Evolutionary conservation across 805 yeast genomes (phyloP).

Genomic region (Sungouiella thailandica): DNA sequence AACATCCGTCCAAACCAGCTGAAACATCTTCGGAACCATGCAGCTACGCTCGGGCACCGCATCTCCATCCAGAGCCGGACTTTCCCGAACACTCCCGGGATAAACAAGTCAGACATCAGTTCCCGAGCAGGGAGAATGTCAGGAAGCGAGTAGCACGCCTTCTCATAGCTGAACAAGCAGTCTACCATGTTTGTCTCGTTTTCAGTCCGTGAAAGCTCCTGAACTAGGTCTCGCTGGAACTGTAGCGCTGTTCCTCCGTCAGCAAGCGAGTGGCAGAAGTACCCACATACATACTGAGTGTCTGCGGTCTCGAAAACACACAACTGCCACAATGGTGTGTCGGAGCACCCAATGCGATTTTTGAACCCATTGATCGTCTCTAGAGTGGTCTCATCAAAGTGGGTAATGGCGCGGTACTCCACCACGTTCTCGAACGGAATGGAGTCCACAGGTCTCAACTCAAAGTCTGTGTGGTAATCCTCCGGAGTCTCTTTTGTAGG

Average conservation of each 20-base stretch:
- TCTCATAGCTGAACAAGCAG: conserved; percentile 4
- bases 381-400: conserved; percentile 12
- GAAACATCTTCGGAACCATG: neutral
- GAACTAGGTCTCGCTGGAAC: conserved; percentile 8
- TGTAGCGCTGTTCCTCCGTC: conserved; percentile 10
- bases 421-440: conserved; percentile 21
- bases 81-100: conserved; percentile 1
- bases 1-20: neutral
- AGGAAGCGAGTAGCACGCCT: conserved; percentile 2
- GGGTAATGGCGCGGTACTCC: conserved; percentile 5
- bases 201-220: conserved; percentile 6
- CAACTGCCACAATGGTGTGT: conserved; percentile 20
- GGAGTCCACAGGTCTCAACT: conserved; percentile 11
- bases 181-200: conserved; percentile 1
- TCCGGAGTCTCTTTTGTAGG: conserved; percentile 2
- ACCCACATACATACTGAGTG: conserved; percentile 4
- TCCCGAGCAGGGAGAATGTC: conserved; percentile 7
- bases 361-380: conserved; percentile 7
- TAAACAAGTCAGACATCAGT: conserved; percentile 4
- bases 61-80: conserved; percentile 1
- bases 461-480: conserved; percentile 9
- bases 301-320: conserved; percentile 8
- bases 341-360: conserved; percentile 1
- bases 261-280: conserved; percentile 8
- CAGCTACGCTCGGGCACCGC: conserved; percentile 1